A percentile compares a stretch with the other conserved stretches of the same genome.
phyloP scores from a whole-genome alignment of 345 rosid genomes.

The Eucalyptus virginea region DNA sequence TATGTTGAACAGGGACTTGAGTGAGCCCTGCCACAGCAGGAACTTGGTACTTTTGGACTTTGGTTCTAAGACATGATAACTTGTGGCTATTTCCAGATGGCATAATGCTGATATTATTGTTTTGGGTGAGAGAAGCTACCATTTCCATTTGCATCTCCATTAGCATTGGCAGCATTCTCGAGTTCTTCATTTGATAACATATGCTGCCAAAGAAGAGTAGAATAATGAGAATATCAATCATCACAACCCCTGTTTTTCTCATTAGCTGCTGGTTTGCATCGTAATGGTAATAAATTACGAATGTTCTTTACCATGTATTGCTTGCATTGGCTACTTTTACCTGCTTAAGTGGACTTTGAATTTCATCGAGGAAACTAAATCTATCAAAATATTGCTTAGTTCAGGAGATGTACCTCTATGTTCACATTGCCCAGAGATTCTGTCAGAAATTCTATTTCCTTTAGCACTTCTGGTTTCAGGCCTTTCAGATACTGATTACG shows the following conservation, averaged over 20 bases:
- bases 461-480: conserved; percentile 37
- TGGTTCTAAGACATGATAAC: neutral
- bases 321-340: neutral
- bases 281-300: neutral
- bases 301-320: neutral
- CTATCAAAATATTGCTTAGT: neutral
- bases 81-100: neutral
- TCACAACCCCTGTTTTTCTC: neutral
- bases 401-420: conserved; percentile 30
- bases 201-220: conserved; percentile 24
- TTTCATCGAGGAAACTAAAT: neutral
- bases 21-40: neutral
- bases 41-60: neutral
- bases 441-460: conserved; percentile 42
- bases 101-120: neutral
- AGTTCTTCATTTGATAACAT: conserved; percentile 23
- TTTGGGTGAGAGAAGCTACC: conserved; percentile 15
- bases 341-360: neutral
- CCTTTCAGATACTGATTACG: conserved; percentile 42
- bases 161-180: conserved; percentile 9
- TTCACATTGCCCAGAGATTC: conserved; percentile 36
- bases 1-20: neutral
- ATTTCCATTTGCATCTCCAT: conserved; percentile 15
- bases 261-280: neutral
- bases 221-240: neutral